Base-by-base conservation (phyloP, 768 basidiomycete genomes). In the Kwoniella newhampshirensis region DNA sequence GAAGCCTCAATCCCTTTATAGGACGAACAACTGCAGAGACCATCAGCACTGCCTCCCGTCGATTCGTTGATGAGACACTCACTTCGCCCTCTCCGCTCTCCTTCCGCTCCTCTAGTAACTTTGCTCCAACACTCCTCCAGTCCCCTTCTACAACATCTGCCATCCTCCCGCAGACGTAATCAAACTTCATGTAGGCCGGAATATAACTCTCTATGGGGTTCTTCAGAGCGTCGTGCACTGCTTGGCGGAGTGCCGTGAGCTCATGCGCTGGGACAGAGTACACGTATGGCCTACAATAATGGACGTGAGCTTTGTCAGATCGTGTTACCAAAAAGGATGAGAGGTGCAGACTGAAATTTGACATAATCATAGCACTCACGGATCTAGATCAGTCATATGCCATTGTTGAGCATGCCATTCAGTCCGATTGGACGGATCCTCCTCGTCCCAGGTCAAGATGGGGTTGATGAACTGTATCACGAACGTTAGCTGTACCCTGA, bases 351-450 rank as follows among this genome's bases (percentile, higher is more conserved):
- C 28, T 39, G 20, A n/a, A 17, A 44, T 20, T 6, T 13, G 32
- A 32, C 32, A 32, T 32, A 13, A 32, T 32, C 13, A 32, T 32
- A n/a, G n/a, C 46, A 68, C 70, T 59, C 32, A 73, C 71, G 71
- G 69, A 2, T 73, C 45, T 2, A 70, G 44, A 51, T 73, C 69
- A 20, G 59, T 65, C 71, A 73, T 70, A n/a, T 63, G 63, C 58
- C 67, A 68, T 49, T 70, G 69, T 39, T 73, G 71, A 39, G 64
- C 57, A 28, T 59, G 52, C 70, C 70, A 72, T 52, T 55, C 60
- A 6, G 63, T 61, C 35, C 64, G 41, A 43, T 72, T 62, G n/a
- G 36, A 5, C 4, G 68, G 70, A 49, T 69, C 64, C 8, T 55
- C 43, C 36, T 59, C 57, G 35, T 72, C 68, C 70, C 70, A 72